These are phyloP conservation scores for Ustilago tritici DNA, from an alignment of 1,284 basidiomycete genomes.

Conservation along the genomic window DNA sequence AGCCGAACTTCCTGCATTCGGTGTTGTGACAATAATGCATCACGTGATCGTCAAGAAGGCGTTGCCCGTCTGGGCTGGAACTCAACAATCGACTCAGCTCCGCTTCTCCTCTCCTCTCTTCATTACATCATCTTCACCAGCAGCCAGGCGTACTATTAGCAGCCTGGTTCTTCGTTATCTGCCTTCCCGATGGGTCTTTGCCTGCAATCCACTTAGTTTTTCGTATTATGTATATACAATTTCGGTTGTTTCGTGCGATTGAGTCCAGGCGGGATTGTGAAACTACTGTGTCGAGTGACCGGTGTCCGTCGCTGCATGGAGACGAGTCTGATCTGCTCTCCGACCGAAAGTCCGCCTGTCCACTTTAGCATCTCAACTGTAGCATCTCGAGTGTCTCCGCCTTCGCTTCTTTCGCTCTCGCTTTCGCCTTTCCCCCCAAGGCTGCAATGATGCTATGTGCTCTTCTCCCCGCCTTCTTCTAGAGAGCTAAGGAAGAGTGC, in stretches of 20 bases:
- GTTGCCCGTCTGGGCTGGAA: too few relatives aligned
- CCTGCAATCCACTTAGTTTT: too few relatives aligned
- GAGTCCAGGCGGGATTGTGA: too few relatives aligned
- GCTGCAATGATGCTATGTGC: constrained; percentile 15
- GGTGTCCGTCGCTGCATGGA: constrained; percentile 9
- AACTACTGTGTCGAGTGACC: constrained; percentile 7
- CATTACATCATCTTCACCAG: too few relatives aligned
- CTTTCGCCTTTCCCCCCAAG: constrained; percentile 12
- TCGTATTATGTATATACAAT: too few relatives aligned
- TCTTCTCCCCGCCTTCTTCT: constrained; percentile 9
- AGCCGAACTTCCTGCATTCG: constrained; percentile 17
- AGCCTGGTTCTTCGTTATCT: too few relatives aligned
- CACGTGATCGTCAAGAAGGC: neutral
- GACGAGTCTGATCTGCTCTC: neutral
- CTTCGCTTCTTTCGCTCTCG: neutral
- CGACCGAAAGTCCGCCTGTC: constrained; percentile 32
- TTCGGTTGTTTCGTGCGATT: too few relatives aligned
- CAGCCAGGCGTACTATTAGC: too few relatives aligned
- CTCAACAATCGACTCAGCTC: too few relatives aligned
- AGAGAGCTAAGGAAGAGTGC: neutral
- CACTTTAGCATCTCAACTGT: constrained; percentile 4
- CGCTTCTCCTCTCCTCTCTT: too few relatives aligned
- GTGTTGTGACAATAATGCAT: neutral
- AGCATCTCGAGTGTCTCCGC: constrained; percentile 2
- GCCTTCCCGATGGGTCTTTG: too few relatives aligned